phyloP scores from a whole-genome alignment of 768 basidiomycete species.

The Lepiota subincarnata region DNA sequence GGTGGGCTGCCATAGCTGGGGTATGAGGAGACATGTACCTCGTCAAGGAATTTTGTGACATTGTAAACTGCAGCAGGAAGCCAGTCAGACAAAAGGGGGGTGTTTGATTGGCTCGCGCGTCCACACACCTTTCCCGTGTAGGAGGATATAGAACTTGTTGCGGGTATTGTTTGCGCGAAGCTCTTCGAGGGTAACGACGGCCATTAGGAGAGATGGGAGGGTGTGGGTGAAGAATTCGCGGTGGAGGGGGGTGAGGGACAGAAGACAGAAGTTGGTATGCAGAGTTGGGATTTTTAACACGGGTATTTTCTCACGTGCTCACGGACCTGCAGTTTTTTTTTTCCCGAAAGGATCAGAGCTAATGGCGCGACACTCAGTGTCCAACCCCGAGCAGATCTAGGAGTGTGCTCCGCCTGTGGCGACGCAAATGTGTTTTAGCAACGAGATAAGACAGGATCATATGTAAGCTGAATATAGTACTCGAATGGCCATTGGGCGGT shows the following conservation, averaged over 20 bases:
- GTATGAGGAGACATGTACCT: constrained; percentile 44
- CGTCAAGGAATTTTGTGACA: constrained; percentile 91
- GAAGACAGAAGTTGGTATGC: constrained; percentile 22
- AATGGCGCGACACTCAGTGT: neutral
- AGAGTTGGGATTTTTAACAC: constrained; percentile 13
- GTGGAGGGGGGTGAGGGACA: constrained; percentile 21
- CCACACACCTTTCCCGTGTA: constrained; percentile 75
- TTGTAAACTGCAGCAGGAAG: constrained; percentile 69
- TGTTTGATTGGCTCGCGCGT: constrained; percentile 30
- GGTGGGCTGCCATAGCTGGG: neutral
- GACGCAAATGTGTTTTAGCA: neutral
- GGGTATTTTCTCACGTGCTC: constrained; percentile 17
- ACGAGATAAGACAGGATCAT: neutral
- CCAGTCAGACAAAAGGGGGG: constrained; percentile 22
- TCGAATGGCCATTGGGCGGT: constrained; percentile 56
- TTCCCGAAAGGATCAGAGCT: constrained; percentile 21
- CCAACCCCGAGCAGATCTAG: neutral
- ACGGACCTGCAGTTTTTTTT: constrained; percentile 14
- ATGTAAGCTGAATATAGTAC: constrained; percentile 71
- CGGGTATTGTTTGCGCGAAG: constrained; percentile 74
- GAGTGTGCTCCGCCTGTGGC: neutral
- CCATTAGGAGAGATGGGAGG: constrained; percentile 27
- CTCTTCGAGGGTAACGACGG: constrained; percentile 62
- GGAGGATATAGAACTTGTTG: constrained; percentile 74
- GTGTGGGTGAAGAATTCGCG: constrained; percentile 20